Conservation (phyloP, 768 basidiomycete species). For the Coprinopsis cinerea region DNA sequence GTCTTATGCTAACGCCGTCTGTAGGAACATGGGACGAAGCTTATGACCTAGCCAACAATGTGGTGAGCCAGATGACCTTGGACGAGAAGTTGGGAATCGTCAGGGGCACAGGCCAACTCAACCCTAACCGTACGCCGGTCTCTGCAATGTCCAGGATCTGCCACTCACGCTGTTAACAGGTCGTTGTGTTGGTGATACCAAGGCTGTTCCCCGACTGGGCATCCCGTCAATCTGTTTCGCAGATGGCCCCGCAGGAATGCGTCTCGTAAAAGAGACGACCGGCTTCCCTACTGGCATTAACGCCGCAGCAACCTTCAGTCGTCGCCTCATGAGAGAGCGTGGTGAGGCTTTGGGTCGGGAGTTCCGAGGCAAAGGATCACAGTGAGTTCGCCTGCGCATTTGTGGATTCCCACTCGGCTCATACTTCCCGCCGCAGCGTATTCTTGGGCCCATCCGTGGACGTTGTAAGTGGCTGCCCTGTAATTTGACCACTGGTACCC, state of each 20-base stretch:
- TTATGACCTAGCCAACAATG: conserved; percentile 30
- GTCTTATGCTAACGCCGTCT: no score
- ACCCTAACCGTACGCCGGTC: conserved; percentile 23
- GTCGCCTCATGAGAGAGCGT: conserved; percentile 55
- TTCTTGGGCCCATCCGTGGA: conserved; percentile 51
- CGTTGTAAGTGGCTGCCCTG: conserved; percentile 27
- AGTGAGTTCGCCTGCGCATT: conserved; percentile 27
- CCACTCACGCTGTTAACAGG: conserved; percentile 23
- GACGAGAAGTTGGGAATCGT: conserved; percentile 43
- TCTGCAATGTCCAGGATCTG: background rate
- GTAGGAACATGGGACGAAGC: conserved; percentile 44
- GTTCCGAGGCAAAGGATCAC: conserved; percentile 61
- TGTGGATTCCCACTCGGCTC: no score
- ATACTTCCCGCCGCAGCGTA: conserved; percentile 24
- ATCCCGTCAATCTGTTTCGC: conserved; percentile 43
- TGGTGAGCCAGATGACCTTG: conserved; percentile 33
- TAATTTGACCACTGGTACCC: background rate
- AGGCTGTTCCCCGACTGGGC: conserved; percentile 32
- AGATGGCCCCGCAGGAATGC: conserved; percentile 44
- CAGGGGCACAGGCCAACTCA: conserved; percentile 40
- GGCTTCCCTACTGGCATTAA: conserved; percentile 58
- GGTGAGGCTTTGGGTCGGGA: conserved; percentile 62
- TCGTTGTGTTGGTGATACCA: conserved; percentile 43
- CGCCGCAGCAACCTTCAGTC: conserved; percentile 46
- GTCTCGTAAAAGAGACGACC: conserved; percentile 37